A percentile compares a stretch with the other conserved stretches of the same genome.
phyloP scores from a whole-genome alignment of 257 asterid species.

The Schizonepeta tenuifolia region DNA sequence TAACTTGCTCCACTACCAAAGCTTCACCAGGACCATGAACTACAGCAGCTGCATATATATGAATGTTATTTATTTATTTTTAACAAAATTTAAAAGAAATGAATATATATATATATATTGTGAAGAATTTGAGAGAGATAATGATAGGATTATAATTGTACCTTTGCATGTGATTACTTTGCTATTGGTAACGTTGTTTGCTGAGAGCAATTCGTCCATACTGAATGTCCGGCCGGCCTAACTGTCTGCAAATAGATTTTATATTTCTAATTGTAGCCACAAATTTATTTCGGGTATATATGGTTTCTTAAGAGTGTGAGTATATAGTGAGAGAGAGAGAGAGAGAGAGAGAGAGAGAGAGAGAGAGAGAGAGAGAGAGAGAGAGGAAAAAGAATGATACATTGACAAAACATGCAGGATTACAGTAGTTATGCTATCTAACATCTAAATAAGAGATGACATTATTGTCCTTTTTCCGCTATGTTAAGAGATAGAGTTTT shows the following conservation, averaged over 20 bases:
- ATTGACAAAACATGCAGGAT: no score
- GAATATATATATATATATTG: neutral
- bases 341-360: no score
- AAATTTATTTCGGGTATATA: neutral
- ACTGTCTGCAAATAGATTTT: no score
- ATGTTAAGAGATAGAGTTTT: no score
- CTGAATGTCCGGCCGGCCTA: neutral
- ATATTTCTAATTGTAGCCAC: neutral
- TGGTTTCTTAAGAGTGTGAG: neutral
- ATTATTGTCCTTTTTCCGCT: no score
- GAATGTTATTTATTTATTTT: neutral
- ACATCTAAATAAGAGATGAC: no score
- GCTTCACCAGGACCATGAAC: slow-evolving; percentile 72
- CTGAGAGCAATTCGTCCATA: neutral
- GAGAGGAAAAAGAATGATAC: no score
- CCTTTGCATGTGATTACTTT: slow-evolving; percentile 71
- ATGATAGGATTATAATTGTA: neutral
- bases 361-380: no score
- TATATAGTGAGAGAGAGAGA: no score
- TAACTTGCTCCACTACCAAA: slow-evolving; percentile 66
- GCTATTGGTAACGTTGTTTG: neutral
- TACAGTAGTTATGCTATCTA: no score
- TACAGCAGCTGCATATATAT: slow-evolving; percentile 66
- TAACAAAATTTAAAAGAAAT: neutral
- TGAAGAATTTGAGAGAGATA: neutral